Evolutionary conservation across 257 asterid genomes (phyloP), one percentile per base, ranked within the genome.

Genomic region (Avicennia marina): DNA sequence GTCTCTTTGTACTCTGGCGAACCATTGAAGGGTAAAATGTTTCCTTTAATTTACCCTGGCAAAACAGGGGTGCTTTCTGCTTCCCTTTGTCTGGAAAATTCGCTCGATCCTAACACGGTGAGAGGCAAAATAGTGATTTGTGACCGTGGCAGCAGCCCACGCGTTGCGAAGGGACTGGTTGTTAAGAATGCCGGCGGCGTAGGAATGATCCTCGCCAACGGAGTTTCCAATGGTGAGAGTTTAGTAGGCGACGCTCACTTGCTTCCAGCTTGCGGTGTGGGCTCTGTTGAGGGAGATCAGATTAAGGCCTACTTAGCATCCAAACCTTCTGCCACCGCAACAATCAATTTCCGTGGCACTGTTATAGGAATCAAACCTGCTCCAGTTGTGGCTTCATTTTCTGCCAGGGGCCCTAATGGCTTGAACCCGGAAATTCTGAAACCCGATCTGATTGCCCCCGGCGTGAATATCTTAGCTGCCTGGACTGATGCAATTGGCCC

Each of bases 401-500:
- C 98, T 0, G 95, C 84, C 6, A 46, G 98, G 12, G 98, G 98
- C 0, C 98, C 98, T 0, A 90, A 90, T n/a, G 98, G 94, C 17
- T 59, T 87, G 54, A 90, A 87, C 62, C 98, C 98, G 2, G 96
- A 90, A 53, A 81, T 90, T 16, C 69, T 90, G 17, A 90, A 90
- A 63, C 98, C 98, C 0, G 98, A 90, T 54, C 58, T 90, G 75
- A 79, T 90, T 17, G 96, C 96, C 10, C 98, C 98, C 0, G 98
- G 98, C 1, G 98, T 90, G 25, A 90, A 90, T 55, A 90, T 90
- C 34, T 59, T 90, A 20, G 98, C 98, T 0, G 98, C 94, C 22
- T 90, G 98, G 98, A 87, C 96, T 0, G 87, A 87, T 7, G 95
- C 95, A 0, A 87, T 87, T 12, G 98, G 98, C 8, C 98, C 98